Conservation (phyloP, 257 asterid genomes). For the Handroanthus guayacan region DNA sequence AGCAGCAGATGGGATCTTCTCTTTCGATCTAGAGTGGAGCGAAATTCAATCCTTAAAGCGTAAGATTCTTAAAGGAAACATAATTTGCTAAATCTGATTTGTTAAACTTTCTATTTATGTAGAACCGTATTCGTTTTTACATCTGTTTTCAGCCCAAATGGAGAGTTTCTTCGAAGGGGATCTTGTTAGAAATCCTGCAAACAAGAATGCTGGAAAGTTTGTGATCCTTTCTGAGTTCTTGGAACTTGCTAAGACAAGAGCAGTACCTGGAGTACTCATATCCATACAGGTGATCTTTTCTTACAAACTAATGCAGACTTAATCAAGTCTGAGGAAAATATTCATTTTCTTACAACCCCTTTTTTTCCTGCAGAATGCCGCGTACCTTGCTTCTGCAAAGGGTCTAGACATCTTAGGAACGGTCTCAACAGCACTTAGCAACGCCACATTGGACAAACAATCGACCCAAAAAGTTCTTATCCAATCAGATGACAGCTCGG, state of each 20-base stretch:
- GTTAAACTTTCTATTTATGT: background rate
- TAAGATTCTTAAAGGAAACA: conserved; percentile 38
- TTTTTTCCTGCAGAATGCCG: conserved; percentile 59
- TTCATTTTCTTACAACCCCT: background rate
- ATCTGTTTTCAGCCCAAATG: conserved; percentile 60
- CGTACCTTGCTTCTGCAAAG: conserved; percentile 64
- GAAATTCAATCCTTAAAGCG: conserved; percentile 75
- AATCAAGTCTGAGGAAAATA: background rate
- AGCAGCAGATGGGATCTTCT: conserved; percentile 68
- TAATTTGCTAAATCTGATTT: background rate
- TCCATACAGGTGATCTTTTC: conserved; percentile 50
- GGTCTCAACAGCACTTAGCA: conserved; percentile 62
- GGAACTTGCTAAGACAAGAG: conserved; percentile 66
- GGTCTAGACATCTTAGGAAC: conserved; percentile 67
- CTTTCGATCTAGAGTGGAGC: conserved; percentile 83
- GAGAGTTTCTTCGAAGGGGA: conserved; percentile 48
- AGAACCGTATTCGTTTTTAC: background rate
- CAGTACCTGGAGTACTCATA: conserved; percentile 62
- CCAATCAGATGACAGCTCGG: conserved; percentile 77
- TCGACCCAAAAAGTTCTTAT: conserved; percentile 62
- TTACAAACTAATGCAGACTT: background rate
- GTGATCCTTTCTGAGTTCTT: conserved; percentile 70
- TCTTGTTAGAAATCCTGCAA: conserved; percentile 63
- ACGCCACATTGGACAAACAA: conserved; percentile 69
- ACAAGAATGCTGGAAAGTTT: conserved; percentile 73